phyloP scores from a whole-genome alignment of 495 filamentous ascomycete genomes.

The Aspergillus biplanus region DNA sequence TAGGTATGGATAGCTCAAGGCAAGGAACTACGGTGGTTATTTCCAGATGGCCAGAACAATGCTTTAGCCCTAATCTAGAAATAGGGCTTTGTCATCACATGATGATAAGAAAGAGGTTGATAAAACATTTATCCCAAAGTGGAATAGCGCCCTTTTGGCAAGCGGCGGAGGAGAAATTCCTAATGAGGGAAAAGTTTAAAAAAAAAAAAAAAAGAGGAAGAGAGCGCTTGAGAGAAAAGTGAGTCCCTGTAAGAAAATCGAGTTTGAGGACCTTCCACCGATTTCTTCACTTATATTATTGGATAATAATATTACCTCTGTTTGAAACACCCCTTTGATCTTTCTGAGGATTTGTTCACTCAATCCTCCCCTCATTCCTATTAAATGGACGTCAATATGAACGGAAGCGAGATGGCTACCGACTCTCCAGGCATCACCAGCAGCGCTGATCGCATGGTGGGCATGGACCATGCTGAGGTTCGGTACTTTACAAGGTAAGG shows the following conservation, averaged over 20 bases:
- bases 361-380: slow-evolving; percentile 8
- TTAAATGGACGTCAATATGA: slow-evolving; percentile 35
- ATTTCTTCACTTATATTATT: slow-evolving; percentile 17
- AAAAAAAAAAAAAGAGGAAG: slow-evolving; percentile 46
- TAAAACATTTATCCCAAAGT: slow-evolving; percentile 16
- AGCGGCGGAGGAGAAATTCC: slow-evolving; percentile 29
- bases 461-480: slow-evolving; percentile 84
- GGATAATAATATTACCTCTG: slow-evolving; percentile 17
- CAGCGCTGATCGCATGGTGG: slow-evolving; percentile 56
- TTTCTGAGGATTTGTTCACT: not conserved
- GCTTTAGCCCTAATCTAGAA: slow-evolving; percentile 23
- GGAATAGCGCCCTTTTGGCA: slow-evolving; percentile 13
- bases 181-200: slow-evolving; percentile 28
- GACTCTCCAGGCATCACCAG: slow-evolving; percentile 37
- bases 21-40: no score
- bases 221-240: slow-evolving; percentile 15
- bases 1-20: no score
- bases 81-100: slow-evolving; percentile 27
- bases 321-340: not conserved
- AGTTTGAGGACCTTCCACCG: slow-evolving; percentile 11
- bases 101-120: slow-evolving; percentile 13
- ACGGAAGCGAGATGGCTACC: slow-evolving; percentile 30
- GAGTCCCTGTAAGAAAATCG: not conserved
- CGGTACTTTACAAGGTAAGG: slow-evolving; percentile 95
- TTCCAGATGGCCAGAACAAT: not conserved